A percentile compares a stretch with the other conserved stretches of the same genome.
These are phyloP conservation scores for sunflower (Helianthus annuus) DNA, from an alignment of 129 eudicot species.

Conservation along the genomic window DNA sequence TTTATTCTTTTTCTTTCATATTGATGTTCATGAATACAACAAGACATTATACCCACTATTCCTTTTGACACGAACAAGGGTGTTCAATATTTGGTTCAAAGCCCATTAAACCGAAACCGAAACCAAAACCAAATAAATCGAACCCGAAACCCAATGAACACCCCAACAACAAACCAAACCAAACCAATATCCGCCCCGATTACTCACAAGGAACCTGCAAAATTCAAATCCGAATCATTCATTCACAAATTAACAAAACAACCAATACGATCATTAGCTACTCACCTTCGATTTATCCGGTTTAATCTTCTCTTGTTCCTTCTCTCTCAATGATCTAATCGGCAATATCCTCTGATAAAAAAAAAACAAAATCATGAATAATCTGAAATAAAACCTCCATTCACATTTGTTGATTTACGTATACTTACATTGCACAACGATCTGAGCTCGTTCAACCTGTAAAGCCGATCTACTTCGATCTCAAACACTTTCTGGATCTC, in stretches of 20 bases:
- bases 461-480: conserved; percentile 81
- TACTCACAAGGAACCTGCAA: conserved; percentile 22
- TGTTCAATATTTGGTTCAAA: too few relatives aligned
- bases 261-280: background rate
- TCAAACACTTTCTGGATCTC: conserved; percentile 75
- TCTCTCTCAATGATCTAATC: conserved; percentile 72
- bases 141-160: too few relatives aligned
- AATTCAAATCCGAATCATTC: conserved; percentile 1
- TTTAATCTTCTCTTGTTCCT: conserved; percentile 54
- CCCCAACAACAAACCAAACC: conserved; percentile 13
- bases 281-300: conserved; percentile 39
- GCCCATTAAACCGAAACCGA: too few relatives aligned
- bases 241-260: background rate
- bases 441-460: conserved; percentile 67
- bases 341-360: conserved; percentile 47
- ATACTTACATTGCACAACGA: conserved; percentile 59
- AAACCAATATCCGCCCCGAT: conserved; percentile 13
- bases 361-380: background rate
- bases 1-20: too few relatives aligned
- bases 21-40: conserved; percentile 2
- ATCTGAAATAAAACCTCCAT: background rate
- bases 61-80: conserved; percentile 1
- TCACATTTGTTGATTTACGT: background rate
- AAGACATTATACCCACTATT: conserved; percentile 11
- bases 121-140: too few relatives aligned